Base-by-base conservation (phyloP, 2,329 filamentous ascomycete genomes). In the Fusarium cyanostomum region DNA sequence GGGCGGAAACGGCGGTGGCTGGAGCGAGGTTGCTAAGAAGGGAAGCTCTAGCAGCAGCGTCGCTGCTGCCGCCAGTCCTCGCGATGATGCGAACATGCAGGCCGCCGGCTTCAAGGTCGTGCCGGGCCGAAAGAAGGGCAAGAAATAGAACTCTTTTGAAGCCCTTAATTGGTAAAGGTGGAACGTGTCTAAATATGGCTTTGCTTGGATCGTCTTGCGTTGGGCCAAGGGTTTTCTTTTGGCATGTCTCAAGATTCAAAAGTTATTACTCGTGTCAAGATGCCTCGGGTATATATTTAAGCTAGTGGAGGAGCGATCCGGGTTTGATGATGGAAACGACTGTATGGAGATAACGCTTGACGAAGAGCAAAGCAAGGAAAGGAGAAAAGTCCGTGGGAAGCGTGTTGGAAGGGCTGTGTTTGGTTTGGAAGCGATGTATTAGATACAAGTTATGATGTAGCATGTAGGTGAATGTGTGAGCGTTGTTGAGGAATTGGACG, bases 11-110 rank as follows among this genome's bases (percentile, higher is more conserved):
- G 80, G 82, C 24, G 89, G 91, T 52, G 94, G 94, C 16, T 99
- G 95, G 95, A 97, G 85, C 69, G 95, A 98, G 79, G 95, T 99
- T 49, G 95, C 95, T 2, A 98, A 98, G 88, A 97, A 97, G 83
- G 90, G 91, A 44, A 78, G 80, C 52, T 79, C 81, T 53, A 74
- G 75, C 44, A 64, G 60, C 48, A 57, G 59, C 34, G n/a, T 66
- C 71, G 52, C 52, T 63, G 15, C 68, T 70, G 50, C 53, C 61
- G 28, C 60, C n/a, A 54, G 63, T 46, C 82, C 81, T 60, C 83
- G 84, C 28, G 79, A 68, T 74, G 75, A 74, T 75, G 71, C 77
- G 68, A 71, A 71, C 12, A 78, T 80, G 68, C 82, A 78, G 67
- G 79, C 70, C 34, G 84, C 89, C 9, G 86, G 86, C 45, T 98